Percentiles rank a stretch among this genome's conserved stretches.
Evolutionary conservation across 768 basidiomycete species (phyloP).

Genomic region (Chiua virens): DNA sequence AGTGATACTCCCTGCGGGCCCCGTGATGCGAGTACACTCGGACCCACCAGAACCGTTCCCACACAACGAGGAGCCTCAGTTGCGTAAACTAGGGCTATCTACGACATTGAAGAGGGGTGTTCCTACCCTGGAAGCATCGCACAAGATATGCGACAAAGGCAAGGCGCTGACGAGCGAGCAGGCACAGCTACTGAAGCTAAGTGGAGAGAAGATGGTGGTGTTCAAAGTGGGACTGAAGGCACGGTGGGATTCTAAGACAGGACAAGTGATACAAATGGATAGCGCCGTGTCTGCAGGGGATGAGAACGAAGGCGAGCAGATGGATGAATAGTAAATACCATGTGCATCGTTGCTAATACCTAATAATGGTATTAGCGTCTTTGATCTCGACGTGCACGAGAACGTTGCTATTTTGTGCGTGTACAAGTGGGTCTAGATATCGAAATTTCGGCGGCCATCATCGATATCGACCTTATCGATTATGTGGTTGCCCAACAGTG

Average conservation of each 20-base stretch:
- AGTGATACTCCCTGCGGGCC: conserved; percentile 77
- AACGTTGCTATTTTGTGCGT: conserved; percentile 1
- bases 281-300: conserved; percentile 36
- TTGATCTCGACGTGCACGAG: too few relatives aligned
- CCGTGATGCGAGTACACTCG: conserved; percentile 78
- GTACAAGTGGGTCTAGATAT: not conserved
- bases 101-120: conserved; percentile 87
- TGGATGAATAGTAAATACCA: conserved; percentile 48
- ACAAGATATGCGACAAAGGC: conserved; percentile 82
- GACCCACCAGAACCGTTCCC: conserved; percentile 89
- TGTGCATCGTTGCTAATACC: not conserved
- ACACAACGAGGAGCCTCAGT: conserved; percentile 95
- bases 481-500: conserved; percentile 44
- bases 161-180: conserved; percentile 81
- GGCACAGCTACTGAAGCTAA: conserved; percentile 88
- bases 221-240: conserved; percentile 74
- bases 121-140: conserved; percentile 77
- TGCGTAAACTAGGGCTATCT: conserved; percentile 86
- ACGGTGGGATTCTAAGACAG: conserved; percentile 70
- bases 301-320: conserved; percentile 41
- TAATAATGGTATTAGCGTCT: too few relatives aligned
- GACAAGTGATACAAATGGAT: conserved; percentile 61
- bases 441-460: not conserved
- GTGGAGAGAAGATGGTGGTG: conserved; percentile 85
- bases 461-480: conserved; percentile 11